phyloP scores from a whole-genome alignment of 2,329 filamentous ascomycete species.

The Botryotinia calthae region DNA sequence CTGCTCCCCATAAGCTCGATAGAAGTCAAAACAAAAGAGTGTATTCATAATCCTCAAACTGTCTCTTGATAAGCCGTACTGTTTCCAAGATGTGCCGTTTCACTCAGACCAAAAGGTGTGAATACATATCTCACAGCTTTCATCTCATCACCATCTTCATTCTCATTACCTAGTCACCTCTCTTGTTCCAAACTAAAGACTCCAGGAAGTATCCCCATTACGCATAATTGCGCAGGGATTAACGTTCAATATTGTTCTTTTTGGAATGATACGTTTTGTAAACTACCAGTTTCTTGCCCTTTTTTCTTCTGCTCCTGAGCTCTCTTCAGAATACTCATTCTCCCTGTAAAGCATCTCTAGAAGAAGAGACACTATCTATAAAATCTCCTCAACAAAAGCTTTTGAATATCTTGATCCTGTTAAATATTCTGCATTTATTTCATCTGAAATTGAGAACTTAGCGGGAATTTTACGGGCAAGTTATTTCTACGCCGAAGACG shows the following conservation, averaged over 20 bases:
- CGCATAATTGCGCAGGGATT: background rate
- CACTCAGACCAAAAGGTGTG: background rate
- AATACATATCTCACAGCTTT: background rate
- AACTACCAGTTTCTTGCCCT: background rate
- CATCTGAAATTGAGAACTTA: background rate
- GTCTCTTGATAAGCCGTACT: background rate
- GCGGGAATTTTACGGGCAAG: background rate
- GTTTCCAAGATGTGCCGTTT: background rate
- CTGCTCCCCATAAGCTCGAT: background rate
- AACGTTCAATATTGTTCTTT: background rate
- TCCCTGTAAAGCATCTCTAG: background rate
- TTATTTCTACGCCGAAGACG: background rate
- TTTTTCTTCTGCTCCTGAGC: too few species aligned
- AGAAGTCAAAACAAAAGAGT: background rate
- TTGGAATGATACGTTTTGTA: background rate
- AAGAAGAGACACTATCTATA: background rate
- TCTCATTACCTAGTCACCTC: background rate
- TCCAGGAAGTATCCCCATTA: background rate
- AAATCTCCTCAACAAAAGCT: background rate
- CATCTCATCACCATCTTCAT: too few species aligned
- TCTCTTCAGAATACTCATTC: background rate
- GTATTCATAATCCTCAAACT: background rate
- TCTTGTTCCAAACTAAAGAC: background rate
- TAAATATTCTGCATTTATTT: background rate
- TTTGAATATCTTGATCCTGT: background rate